These are phyloP conservation scores for Rugosomyces carneus DNA, from an alignment of 1,284 basidiomycete species.

Conservation along the genomic window DNA sequence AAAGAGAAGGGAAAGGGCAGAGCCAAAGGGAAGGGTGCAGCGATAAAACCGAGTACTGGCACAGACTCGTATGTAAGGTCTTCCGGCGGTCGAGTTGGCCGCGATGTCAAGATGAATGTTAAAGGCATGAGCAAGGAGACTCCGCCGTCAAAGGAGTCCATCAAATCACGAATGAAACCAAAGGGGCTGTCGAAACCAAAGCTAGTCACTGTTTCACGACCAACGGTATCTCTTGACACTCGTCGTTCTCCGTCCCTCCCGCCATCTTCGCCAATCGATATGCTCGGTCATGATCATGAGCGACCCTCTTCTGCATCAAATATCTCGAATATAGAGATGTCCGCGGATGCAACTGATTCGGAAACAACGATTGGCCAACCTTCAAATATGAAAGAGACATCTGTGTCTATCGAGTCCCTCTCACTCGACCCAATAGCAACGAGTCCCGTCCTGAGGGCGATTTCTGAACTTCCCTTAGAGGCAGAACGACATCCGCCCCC, in stretches of 20 bases:
- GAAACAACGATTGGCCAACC: neutral
- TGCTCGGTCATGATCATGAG: neutral
- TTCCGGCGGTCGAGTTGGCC: neutral
- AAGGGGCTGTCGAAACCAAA: constrained; percentile 17
- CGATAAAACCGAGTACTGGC: neutral
- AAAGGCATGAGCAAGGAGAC: constrained; percentile 8
- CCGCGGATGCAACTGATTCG: constrained; percentile 7
- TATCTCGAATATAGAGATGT: constrained; percentile 8
- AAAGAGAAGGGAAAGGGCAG: constrained; percentile 15
- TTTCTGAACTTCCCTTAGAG: neutral
- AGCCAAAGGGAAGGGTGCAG: constrained; percentile 20
- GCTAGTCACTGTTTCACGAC: constrained; percentile 15
- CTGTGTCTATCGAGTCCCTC: neutral
- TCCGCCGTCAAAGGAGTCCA: constrained; percentile 5
- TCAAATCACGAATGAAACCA: constrained; percentile 14
- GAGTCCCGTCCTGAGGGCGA: neutral
- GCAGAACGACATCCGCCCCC: neutral
- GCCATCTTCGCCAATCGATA: constrained; percentile 1
- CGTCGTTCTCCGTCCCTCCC: constrained; percentile 3
- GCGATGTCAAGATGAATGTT: constrained; percentile 7
- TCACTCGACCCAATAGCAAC: neutral
- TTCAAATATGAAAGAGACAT: neutral
- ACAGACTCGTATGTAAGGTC: neutral
- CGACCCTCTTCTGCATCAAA: constrained; percentile 7
- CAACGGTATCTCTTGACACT: constrained; percentile 6